A percentile compares a stretch with the other conserved stretches of the same genome.
Conservation (phyloP, 2,329 filamentous ascomycete species). For the Bipolaris gigantea region DNA sequence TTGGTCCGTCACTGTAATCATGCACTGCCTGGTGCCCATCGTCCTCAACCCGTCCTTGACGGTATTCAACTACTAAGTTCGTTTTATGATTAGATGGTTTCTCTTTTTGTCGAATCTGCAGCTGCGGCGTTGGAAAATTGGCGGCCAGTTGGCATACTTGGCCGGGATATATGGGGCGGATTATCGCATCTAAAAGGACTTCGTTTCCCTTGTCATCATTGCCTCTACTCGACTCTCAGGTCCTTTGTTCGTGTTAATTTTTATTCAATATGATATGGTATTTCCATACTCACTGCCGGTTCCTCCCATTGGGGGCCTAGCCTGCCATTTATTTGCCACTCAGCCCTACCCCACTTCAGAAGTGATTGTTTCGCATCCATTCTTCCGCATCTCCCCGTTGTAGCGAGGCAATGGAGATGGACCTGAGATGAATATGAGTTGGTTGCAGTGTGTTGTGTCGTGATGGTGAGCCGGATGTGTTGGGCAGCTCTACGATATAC, state of each 20-base stretch:
- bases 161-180: conserved; percentile 7
- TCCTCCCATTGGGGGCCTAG: too few relatives aligned
- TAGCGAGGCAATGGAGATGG: not conserved
- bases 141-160: conserved; percentile 12
- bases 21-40: conserved; percentile 70
- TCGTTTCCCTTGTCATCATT: conserved; percentile 3
- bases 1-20: conserved; percentile 66
- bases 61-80: conserved; percentile 71
- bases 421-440: not conserved
- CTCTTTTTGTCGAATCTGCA: conserved; percentile 4
- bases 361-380: not conserved
- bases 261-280: conserved; percentile 5
- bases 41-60: conserved; percentile 74
- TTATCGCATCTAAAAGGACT: conserved; percentile 6
- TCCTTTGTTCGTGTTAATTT: conserved; percentile 10
- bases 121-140: conserved; percentile 10
- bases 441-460: not conserved
- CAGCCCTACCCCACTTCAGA: not conserved
- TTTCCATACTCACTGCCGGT: not conserved
- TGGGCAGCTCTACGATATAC: not conserved
- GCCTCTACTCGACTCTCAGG: not conserved
- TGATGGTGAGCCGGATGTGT: not conserved
- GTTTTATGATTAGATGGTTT: conserved; percentile 3
- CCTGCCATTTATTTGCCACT: not conserved
- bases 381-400: not conserved